Percentiles rank a stretch among this genome's conserved stretches.
These are phyloP conservation scores for Trypanosoma conorhini DNA, from an alignment of 208 protist species.

Conservation along the genomic window DNA sequence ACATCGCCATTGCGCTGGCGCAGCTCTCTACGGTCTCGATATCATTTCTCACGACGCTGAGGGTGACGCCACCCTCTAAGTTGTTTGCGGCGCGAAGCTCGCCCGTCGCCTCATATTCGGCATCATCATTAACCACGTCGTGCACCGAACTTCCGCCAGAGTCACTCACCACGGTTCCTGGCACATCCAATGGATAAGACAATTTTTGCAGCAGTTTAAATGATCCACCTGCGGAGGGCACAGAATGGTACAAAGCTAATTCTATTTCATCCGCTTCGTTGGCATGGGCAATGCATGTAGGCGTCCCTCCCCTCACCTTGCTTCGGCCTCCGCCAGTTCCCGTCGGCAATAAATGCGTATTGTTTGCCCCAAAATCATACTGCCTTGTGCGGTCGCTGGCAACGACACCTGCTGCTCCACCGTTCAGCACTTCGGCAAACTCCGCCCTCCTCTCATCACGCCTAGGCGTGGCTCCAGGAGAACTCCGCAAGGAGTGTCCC, in stretches of 20 bases:
- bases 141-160: background rate
- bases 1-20: conserved; percentile 68
- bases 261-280: conserved; percentile 14
- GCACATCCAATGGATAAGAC: conserved; percentile 62
- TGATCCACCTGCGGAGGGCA: conserved; percentile 34
- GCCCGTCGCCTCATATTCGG: conserved; percentile 26
- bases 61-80: conserved; percentile 4
- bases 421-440: background rate
- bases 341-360: background rate
- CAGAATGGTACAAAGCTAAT: conserved; percentile 51
- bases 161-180: background rate
- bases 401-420: background rate
- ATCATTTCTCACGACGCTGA: conserved; percentile 19
- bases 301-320: background rate
- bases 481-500: conserved; percentile 8
- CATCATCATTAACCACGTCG: conserved; percentile 6
- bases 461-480: conserved; percentile 4
- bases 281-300: background rate
- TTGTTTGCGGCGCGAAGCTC: conserved; percentile 10
- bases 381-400: conserved; percentile 1
- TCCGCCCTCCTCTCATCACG: background rate
- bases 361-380: background rate
- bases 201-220: conserved; percentile 73
- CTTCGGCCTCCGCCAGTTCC: background rate
- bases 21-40: conserved; percentile 43